phyloP scores from a whole-genome alignment of 257 asterid genomes.

The Capsicum baccatum region DNA sequence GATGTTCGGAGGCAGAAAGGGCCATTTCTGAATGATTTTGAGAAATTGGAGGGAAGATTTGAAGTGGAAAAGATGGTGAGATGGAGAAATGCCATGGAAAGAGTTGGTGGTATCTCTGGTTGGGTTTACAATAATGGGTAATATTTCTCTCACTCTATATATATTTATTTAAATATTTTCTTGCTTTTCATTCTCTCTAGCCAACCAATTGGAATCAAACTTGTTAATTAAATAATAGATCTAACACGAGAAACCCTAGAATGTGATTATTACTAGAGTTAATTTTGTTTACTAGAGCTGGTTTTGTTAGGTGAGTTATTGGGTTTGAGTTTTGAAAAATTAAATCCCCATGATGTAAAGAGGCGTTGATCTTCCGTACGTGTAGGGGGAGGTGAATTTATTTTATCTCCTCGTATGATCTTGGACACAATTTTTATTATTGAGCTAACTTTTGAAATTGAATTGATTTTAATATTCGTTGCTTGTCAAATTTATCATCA shows the following conservation, averaged over 20 bases:
- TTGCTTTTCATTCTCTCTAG: neutral
- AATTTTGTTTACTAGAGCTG: neutral
- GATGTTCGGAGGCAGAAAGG: slow-evolving; percentile 44
- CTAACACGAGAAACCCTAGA: neutral
- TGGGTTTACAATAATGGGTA: slow-evolving; percentile 36
- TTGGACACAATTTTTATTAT: neutral
- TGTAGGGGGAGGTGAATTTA: neutral
- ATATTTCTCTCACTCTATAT: neutral
- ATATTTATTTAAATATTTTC: too few relatives aligned
- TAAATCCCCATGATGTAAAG: neutral
- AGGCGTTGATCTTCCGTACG: neutral
- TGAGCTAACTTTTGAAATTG: too few relatives aligned
- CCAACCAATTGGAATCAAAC: neutral
- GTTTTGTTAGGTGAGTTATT: neutral
- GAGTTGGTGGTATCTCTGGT: slow-evolving; percentile 38
- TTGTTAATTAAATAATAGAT: neutral
- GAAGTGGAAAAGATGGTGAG: slow-evolving; percentile 32
- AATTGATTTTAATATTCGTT: too few relatives aligned
- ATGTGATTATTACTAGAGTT: neutral
- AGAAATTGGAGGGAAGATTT: slow-evolving; percentile 29
- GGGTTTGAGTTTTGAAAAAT: neutral
- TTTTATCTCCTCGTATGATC: neutral
- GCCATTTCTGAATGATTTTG: slow-evolving; percentile 32
- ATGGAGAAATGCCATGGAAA: slow-evolving; percentile 47
- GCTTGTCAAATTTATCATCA: too few relatives aligned